phyloP scores from a whole-genome alignment of 306 rosid species.

The Potentilla sterilis region DNA sequence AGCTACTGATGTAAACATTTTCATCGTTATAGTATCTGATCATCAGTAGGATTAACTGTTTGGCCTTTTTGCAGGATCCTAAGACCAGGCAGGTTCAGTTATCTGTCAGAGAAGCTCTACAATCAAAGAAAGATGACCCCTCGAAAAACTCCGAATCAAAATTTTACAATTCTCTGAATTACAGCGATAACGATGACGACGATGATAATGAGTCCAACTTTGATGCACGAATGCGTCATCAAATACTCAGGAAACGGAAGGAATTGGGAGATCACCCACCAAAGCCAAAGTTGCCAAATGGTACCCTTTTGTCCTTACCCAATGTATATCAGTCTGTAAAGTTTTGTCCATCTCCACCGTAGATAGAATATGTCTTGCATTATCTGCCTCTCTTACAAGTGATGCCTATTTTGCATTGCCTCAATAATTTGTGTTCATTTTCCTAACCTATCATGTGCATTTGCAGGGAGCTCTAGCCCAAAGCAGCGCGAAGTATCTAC shows the following conservation, averaged over 20 bases:
- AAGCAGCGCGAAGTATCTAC: conserved; percentile 36
- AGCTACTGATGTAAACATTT: background rate
- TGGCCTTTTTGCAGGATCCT: conserved; percentile 44
- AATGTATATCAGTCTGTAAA: conserved; percentile 21
- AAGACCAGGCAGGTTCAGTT: conserved; percentile 63
- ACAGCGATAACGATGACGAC: conserved; percentile 53
- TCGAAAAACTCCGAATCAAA: conserved; percentile 44
- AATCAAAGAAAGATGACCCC: conserved; percentile 66
- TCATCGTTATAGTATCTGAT: conserved; percentile 8
- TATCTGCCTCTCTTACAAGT: conserved; percentile 4
- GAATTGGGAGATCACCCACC: conserved; percentile 70
- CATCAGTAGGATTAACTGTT: background rate
- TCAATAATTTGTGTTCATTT: background rate
- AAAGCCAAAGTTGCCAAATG: conserved; percentile 54
- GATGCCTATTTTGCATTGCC: background rate
- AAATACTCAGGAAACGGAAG: conserved; percentile 68
- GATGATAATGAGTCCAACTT: conserved; percentile 62
- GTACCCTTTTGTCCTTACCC: conserved; percentile 37
- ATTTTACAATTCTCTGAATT: conserved; percentile 32
- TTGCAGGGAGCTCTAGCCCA: conserved; percentile 63
- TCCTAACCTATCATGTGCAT: conserved; percentile 31
- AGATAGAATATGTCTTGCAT: background rate
- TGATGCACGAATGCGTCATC: conserved; percentile 84
- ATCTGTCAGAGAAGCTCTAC: conserved; percentile 81
- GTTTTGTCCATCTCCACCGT: background rate